Evolutionary conservation across 495 filamentous ascomycete genomes (phyloP).

Genomic region (Pyrenula massariospora): DNA sequence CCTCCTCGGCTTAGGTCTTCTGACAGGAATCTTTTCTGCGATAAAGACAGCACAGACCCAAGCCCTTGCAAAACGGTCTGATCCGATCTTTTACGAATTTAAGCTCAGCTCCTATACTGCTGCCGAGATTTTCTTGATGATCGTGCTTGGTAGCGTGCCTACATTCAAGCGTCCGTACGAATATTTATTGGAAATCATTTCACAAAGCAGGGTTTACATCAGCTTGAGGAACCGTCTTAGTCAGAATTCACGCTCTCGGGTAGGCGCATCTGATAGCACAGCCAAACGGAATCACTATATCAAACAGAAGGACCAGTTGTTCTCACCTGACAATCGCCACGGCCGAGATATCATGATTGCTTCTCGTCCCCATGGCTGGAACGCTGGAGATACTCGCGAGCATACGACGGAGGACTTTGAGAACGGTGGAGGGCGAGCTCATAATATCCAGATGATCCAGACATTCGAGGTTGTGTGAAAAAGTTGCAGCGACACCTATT

Average conservation of each 20-base stretch:
- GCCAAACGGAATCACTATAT: background rate
- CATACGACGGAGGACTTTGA: background rate
- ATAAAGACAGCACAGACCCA: background rate
- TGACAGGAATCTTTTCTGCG: background rate
- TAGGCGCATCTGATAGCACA: background rate
- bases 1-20: constrained; percentile 20
- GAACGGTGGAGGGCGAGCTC: background rate
- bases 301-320: background rate
- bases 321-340: background rate
- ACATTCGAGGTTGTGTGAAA: background rate
- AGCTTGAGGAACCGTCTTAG: background rate
- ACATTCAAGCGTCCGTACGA: background rate
- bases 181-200: background rate
- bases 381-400: background rate
- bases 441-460: background rate
- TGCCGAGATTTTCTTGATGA: background rate
- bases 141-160: background rate
- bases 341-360: background rate
- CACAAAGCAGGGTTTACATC: background rate
- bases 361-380: background rate
- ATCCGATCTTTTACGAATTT: background rate
- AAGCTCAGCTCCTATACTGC: background rate
- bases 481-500: background rate
- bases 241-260: background rate
- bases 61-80: background rate